phyloP scores from a whole-genome alignment of 2,329 filamentous ascomycete genomes.

The Shiraia sp. region DNA sequence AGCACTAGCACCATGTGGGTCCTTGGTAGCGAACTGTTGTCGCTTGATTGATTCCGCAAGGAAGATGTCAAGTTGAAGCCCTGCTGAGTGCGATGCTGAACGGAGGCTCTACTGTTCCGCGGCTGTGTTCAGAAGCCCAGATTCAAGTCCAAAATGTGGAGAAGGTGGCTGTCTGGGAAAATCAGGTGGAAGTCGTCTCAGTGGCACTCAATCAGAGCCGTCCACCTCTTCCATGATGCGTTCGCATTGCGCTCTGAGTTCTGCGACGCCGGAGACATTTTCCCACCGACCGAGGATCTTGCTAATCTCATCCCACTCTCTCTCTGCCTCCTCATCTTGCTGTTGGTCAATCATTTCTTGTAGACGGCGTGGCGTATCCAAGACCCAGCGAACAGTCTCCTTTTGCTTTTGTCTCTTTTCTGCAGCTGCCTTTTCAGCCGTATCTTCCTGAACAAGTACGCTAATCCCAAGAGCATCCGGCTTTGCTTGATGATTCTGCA shows the following conservation, averaged over 20 bases:
- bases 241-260: constrained; percentile 45
- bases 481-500: constrained; percentile 33
- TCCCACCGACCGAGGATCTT: constrained; percentile 50
- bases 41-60: too few species aligned
- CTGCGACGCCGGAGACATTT: constrained; percentile 48
- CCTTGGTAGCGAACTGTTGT: too few species aligned
- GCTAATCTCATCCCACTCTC: constrained; percentile 51
- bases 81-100: too few species aligned
- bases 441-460: constrained; percentile 26
- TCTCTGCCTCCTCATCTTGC: constrained; percentile 62
- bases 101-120: too few species aligned
- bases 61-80: too few species aligned
- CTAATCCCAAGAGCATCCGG: constrained; percentile 29
- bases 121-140: too few species aligned
- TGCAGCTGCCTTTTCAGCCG: constrained; percentile 24
- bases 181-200: too few species aligned
- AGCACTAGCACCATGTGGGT: too few species aligned
- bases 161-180: too few species aligned
- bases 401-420: constrained; percentile 48
- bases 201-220: constrained; percentile 25
- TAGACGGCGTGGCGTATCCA: constrained; percentile 65
- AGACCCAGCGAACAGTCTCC: constrained; percentile 64
- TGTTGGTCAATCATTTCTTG: constrained; percentile 63
- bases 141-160: too few species aligned
- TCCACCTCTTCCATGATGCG: constrained; percentile 32